A percentile compares a stretch with the other conserved stretches of the same genome.
phyloP scores from a whole-genome alignment of 1,284 basidiomycete species.

The Sanguinoderma infundibulare region DNA sequence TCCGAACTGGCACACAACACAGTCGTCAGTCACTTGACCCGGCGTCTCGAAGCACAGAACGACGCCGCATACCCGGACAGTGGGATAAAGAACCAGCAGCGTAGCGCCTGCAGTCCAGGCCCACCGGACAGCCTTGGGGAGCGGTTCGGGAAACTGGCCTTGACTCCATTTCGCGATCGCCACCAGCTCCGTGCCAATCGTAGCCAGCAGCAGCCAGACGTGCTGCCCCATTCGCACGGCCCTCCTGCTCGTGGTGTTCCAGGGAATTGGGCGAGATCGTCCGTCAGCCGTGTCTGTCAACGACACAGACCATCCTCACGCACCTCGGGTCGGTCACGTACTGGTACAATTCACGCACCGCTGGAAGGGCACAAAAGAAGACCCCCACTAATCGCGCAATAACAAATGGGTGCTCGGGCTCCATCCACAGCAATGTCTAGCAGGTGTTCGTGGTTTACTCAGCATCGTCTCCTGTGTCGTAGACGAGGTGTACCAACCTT shows the following conservation, averaged over 20 bases:
- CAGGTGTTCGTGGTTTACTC: background rate
- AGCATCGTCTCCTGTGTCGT: conserved; percentile 4
- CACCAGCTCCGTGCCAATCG: conserved; percentile 76
- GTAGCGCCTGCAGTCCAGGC: conserved; percentile 62
- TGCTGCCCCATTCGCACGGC: conserved; percentile 87
- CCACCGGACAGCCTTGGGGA: conserved; percentile 66
- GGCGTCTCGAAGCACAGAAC: conserved; percentile 7
- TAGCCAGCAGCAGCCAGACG: conserved; percentile 82
- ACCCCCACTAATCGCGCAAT: conserved; percentile 75
- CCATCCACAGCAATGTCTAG: conserved; percentile 83
- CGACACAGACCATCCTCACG: conserved; percentile 30
- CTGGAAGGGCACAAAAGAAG: conserved; percentile 82
- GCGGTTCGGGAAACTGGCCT: conserved; percentile 67
- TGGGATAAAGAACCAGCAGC: conserved; percentile 71
- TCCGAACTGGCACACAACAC: conserved; percentile 37
- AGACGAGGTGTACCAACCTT: conserved; percentile 54
- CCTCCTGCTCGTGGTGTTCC: conserved; percentile 45
- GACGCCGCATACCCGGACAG: conserved; percentile 52
- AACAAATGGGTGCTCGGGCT: conserved; percentile 83
- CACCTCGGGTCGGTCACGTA: conserved; percentile 81
- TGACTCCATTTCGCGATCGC: conserved; percentile 80
- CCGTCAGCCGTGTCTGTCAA: conserved; percentile 12
- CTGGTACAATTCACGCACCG: conserved; percentile 78
- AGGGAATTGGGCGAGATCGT: conserved; percentile 17
- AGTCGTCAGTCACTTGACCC: conserved; percentile 19